Conservation (phyloP, 495 filamentous ascomycete genomes). For the Aspergillus cristatus region DNA sequence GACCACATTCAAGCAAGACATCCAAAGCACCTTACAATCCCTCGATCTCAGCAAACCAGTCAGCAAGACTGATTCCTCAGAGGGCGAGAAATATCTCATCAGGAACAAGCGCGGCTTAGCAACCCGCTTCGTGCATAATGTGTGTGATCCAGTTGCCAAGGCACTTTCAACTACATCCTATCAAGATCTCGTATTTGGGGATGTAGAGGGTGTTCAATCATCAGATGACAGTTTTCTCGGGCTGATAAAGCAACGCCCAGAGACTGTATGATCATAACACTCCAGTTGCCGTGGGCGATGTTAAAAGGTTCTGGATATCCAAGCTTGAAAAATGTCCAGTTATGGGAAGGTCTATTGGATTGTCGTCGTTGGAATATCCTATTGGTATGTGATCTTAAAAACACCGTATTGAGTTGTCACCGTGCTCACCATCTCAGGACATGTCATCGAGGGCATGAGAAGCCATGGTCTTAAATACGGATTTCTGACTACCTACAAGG, state of each 20-base stretch:
- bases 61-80: background rate
- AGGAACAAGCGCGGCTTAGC: slow-evolving; percentile 1
- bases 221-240: background rate
- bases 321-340: no score
- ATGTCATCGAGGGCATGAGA: background rate
- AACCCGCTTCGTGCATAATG: background rate
- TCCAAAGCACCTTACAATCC: no score
- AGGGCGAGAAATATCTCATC: background rate
- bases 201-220: background rate
- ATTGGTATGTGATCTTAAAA: background rate
- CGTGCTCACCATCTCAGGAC: no score
- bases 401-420: background rate
- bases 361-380: background rate
- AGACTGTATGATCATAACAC: background rate
- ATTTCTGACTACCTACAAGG: background rate
- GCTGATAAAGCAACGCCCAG: no score
- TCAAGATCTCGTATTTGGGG: background rate
- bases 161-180: background rate
- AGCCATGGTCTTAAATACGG: background rate
- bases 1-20: no score
- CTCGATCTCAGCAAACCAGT: background rate
- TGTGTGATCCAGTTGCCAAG: background rate
- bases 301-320: no score
- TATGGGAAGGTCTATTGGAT: no score
- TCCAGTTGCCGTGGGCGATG: background rate